Percentiles rank a stretch among this genome's conserved stretches.
phyloP scores from a whole-genome alignment of 257 asterid genomes.

The Datura wrightii region DNA sequence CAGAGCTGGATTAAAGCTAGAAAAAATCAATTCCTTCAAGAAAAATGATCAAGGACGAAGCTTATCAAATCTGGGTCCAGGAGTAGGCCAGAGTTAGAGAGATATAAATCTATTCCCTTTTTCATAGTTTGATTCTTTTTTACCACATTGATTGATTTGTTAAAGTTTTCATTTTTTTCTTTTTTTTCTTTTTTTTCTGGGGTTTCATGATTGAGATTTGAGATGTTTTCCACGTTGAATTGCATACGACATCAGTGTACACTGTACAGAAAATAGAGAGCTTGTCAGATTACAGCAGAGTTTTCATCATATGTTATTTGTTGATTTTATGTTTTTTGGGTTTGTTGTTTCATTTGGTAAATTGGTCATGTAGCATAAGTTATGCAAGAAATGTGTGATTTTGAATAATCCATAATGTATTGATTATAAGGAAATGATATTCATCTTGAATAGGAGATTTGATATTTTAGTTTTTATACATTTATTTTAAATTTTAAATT shows the following conservation, averaged over 20 bases:
- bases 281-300: not conserved
- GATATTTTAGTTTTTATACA: not conserved
- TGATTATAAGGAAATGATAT: constrained; percentile 7
- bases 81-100: constrained; percentile 33
- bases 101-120: not conserved
- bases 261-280: constrained; percentile 16
- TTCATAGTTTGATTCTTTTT: not conserved
- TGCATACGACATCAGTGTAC: not conserved
- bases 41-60: constrained; percentile 42
- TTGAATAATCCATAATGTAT: constrained; percentile 1
- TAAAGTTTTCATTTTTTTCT: not conserved
- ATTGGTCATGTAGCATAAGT: not conserved
- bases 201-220: constrained; percentile 11
- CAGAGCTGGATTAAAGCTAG: constrained; percentile 55
- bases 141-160: constrained; percentile 12
- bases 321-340: not conserved
- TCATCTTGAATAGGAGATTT: no score
- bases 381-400: not conserved
- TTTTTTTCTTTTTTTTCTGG: no score
- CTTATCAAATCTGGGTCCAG: constrained; percentile 55
- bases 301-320: not conserved
- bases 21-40: constrained; percentile 47
- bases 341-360: not conserved
- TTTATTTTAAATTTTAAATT: no score
- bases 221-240: not conserved